phyloP scores from a whole-genome alignment of 176 grass and related monocot genomes.

The Musa beccarii region DNA sequence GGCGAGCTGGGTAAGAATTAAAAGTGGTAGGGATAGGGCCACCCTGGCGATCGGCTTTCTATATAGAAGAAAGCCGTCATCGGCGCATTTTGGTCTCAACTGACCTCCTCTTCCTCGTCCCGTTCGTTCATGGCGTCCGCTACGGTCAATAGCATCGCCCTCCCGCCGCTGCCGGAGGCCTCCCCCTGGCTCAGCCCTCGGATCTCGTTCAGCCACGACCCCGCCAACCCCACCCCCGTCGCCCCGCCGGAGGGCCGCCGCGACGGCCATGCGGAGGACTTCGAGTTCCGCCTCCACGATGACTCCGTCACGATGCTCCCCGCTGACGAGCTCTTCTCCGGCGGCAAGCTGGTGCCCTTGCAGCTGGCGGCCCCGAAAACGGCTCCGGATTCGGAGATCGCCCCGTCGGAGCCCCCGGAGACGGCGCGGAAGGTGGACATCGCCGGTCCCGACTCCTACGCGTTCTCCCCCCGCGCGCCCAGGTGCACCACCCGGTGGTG shows the following conservation, averaged over 20 bases:
- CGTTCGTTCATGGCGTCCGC: conserved; percentile 6
- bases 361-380: neutral
- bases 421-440: conserved; percentile 6
- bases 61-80: no score
- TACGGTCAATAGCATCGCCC: neutral
- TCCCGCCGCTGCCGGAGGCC: conserved; percentile 5
- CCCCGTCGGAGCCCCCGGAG: neutral
- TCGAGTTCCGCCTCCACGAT: conserved; percentile 17
- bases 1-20: no score
- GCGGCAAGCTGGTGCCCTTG: neutral
- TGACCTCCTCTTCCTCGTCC: no score
- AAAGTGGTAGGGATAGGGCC: no score
- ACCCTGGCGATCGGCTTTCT: no score
- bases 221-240: neutral
- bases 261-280: neutral
- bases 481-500: conserved; percentile 5
- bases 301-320: conserved; percentile 15
- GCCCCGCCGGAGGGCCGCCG: no score
- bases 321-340: conserved; percentile 17
- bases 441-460: neutral
- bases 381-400: neutral
- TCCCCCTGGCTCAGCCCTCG: conserved; percentile 13
- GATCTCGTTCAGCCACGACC: conserved; percentile 8
- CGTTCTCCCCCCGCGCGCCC: conserved; percentile 8
- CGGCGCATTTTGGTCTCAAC: neutral